A percentile compares a stretch with the other conserved stretches of the same genome.
Evolutionary conservation across 805 yeast genomes (phyloP).

Genomic region (Candida endomychidarum): DNA sequence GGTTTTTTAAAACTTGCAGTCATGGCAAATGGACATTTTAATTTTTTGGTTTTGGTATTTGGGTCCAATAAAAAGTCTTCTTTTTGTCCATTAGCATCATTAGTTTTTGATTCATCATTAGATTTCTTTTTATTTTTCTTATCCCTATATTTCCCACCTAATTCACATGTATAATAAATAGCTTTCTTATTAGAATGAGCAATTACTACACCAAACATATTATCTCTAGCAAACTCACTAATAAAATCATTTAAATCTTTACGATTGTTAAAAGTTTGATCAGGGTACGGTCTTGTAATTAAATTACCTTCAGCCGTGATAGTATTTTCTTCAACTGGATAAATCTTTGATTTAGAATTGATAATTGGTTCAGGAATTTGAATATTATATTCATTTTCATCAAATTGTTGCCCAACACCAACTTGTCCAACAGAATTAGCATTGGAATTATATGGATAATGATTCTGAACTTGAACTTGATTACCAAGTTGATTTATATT

Average conservation of each 20-base stretch:
- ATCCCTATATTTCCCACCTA: conserved; percentile 57
- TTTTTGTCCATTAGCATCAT: conserved; percentile 9
- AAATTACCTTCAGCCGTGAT: conserved; percentile 50
- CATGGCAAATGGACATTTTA: conserved; percentile 59
- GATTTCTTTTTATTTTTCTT: conserved; percentile 37
- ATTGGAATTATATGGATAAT: conserved; percentile 4
- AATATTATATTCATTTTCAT: conserved; percentile 42
- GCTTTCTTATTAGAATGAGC: conserved; percentile 60
- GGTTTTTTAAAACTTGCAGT: conserved; percentile 54
- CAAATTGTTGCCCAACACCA: conserved; percentile 14
- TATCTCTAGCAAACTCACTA: conserved; percentile 54
- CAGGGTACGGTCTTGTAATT: conserved; percentile 54
- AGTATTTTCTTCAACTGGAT: conserved; percentile 45
- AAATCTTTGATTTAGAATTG: conserved; percentile 42
- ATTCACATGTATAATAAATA: conserved; percentile 57
- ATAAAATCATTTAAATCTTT: conserved; percentile 54
- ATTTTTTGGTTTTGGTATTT: conserved; percentile 49
- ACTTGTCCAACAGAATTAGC: conserved; percentile 6
- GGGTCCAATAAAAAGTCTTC: conserved; percentile 36
- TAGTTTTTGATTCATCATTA: conserved; percentile 20
- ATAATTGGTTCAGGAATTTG: conserved; percentile 48
- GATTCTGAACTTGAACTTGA: conserved; percentile 5
- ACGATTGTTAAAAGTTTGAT: conserved; percentile 50
- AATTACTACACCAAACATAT: conserved; percentile 59
- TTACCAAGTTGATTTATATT: conserved; percentile 8